Percentiles rank a stretch among this genome's conserved stretches.
Conservation (phyloP, 495 filamentous ascomycete genomes). For the Xylaria cubensis region DNA sequence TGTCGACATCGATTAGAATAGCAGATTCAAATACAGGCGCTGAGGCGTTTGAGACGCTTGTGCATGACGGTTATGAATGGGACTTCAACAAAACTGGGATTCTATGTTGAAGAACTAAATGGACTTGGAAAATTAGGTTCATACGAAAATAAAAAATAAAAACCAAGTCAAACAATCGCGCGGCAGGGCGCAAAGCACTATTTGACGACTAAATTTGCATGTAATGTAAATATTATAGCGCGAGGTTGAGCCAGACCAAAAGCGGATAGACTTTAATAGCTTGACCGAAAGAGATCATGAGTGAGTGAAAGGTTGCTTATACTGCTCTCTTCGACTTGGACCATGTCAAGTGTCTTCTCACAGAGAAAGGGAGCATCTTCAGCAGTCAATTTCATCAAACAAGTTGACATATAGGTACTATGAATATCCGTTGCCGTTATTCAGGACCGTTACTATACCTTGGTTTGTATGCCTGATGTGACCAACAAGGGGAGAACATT, state of each 20-base stretch:
- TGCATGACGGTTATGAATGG: neutral
- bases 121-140: neutral
- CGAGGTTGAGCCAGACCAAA: neutral
- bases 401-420: neutral
- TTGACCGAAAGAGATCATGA: neutral
- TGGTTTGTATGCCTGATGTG: neutral
- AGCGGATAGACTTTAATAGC: neutral
- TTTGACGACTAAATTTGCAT: neutral
- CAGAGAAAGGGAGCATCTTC: neutral
- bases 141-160: neutral
- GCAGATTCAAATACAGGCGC: constrained; percentile 1
- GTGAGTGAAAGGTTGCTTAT: neutral
- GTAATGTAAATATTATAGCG: neutral
- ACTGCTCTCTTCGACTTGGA: neutral
- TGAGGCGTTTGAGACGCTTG: constrained; percentile 1
- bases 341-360: neutral
- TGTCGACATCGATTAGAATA: constrained; percentile 23
- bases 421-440: neutral
- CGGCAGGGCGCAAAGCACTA: neutral
- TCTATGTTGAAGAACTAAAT: neutral
- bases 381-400: neutral
- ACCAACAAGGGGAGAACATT: neutral
- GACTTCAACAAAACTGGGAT: neutral
- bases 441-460: constrained; percentile 4
- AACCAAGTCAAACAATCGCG: neutral